Conservation (phyloP, 305 asterid species). For the Fraxinus floribunda region DNA sequence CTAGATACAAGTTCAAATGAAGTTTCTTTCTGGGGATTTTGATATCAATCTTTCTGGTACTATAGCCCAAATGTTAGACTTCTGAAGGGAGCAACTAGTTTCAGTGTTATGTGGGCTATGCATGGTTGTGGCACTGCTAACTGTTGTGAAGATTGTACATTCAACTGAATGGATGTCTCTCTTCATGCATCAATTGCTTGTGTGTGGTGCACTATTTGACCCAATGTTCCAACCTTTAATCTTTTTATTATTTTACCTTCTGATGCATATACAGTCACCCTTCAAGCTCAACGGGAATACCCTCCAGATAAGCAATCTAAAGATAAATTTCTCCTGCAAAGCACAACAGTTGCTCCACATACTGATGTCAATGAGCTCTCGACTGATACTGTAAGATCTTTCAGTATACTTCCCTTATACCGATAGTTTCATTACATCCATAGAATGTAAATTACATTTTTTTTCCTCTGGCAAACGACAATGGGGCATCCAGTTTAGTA, state of each 20-base stretch:
- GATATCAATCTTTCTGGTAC: neutral
- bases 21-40: neutral
- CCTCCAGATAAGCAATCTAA: conserved; percentile 79
- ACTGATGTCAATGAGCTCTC: conserved; percentile 63
- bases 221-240: neutral
- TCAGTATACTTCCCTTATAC: neutral
- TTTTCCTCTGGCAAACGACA: neutral
- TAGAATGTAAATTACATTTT: neutral
- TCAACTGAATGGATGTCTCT: neutral
- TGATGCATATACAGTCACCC: conserved; percentile 57
- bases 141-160: neutral
- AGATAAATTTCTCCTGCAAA: conserved; percentile 79
- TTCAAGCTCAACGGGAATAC: conserved; percentile 74
- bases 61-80: neutral
- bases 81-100: neutral
- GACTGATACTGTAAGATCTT: conserved; percentile 52
- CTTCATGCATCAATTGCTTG: neutral
- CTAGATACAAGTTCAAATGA: neutral
- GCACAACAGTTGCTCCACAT: conserved; percentile 53
- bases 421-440: neutral
- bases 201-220: neutral
- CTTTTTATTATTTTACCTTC: neutral
- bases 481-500: conserved; percentile 51
- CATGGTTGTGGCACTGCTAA: neutral
- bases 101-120: neutral